Percentiles rank a stretch among this genome's conserved stretches.
phyloP scores from a whole-genome alignment of 371 early-diverging fungal genomes.

The Basidiobolus meristosporus region DNA sequence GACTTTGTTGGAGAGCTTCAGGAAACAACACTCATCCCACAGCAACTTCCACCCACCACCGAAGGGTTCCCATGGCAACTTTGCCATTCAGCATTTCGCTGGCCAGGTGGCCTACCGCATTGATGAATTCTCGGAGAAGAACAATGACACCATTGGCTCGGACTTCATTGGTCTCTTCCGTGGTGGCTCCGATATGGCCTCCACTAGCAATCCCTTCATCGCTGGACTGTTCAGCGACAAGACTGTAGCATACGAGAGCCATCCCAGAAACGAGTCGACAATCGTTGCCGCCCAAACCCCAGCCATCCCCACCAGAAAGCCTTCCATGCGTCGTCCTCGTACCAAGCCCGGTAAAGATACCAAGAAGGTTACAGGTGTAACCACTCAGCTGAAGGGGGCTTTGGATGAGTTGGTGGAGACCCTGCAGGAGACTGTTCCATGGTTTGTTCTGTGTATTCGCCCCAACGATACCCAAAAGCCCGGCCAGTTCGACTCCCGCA shows the following conservation, averaged over 20 bases:
- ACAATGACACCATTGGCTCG: slow-evolving; percentile 47
- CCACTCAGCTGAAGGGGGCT: slow-evolving; percentile 50
- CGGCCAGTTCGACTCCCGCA: slow-evolving; percentile 29
- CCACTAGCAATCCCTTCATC: slow-evolving; percentile 58
- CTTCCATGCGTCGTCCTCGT: slow-evolving; percentile 33
- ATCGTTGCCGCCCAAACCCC: slow-evolving; percentile 51
- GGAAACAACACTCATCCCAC: slow-evolving; percentile 12
- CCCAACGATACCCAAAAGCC: slow-evolving; percentile 31
- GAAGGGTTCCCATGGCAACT: slow-evolving; percentile 7
- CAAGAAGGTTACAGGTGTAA: slow-evolving; percentile 21
- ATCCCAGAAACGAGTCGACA: slow-evolving; percentile 53
- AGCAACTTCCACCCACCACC: no score
- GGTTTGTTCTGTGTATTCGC: slow-evolving; percentile 70
- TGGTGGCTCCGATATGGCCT: slow-evolving; percentile 15
- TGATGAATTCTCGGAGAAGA: slow-evolving; percentile 44
- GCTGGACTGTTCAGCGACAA: slow-evolving; percentile 60
- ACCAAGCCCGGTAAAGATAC: slow-evolving; percentile 6
- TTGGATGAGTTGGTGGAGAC: slow-evolving; percentile 59
- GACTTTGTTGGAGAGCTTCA: slow-evolving; percentile 9
- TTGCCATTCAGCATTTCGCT: slow-evolving; percentile 60
- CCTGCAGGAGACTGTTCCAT: slow-evolving; percentile 63
- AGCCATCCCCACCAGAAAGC: slow-evolving; percentile 46
- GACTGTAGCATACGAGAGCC: slow-evolving; percentile 59
- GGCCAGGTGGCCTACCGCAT: slow-evolving; percentile 47
- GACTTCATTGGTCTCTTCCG: slow-evolving; percentile 73